Evolutionary conservation across 2,329 filamentous ascomycete species (phyloP), one percentile per base, ranked within the genome.

Genomic region (Pseudocercospora fijiensis): DNA sequence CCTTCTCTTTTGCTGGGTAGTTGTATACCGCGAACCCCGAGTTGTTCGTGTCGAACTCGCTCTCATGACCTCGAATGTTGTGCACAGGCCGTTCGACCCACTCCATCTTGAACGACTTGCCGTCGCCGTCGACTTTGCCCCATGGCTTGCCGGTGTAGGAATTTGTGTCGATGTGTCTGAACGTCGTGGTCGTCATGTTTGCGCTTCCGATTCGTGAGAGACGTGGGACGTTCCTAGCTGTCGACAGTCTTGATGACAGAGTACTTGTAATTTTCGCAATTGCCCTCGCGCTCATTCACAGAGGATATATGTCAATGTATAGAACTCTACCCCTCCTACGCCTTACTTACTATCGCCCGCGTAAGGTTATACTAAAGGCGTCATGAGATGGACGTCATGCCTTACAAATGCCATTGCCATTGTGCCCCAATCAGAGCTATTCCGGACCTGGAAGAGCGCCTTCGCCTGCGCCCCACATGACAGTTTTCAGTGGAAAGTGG

Each of bases 81-180:
- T 81, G 71, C 0, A 89, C 85, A 2, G 79, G 69, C 11, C 82
- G 81, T 18, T 78, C 71, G 65, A 81, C 76, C 33, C 81, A 78
- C 33, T 74, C 76, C 13, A 83, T 76, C 22, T 74, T 75, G 76
- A 83, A 89, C 4, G 84, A 86, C n/a, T 76, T 77, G 16, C 80
- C 83, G 47, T 83, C 82, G 0, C 81, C 82, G 72, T 90, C 87
- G 43, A 90, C 87, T 70, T 90, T 90, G 69, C 78, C 73, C 87
- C 87, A 90, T 1, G 86, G 84, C 72, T 86, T 86, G 60, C 73
- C 73, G 18, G 66, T 63, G 62, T 74, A 68, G 77, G 82, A 81
- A 16, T 78, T 70, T 1, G 81, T 78, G 72, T 89, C 86, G 66
- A 88, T 85, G 76, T 89, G 86, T 64, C 82, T 82, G 78, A 89